A percentile compares a stretch with the other conserved stretches of the same genome.
Evolutionary conservation across 1,284 basidiomycete genomes (phyloP).

Genomic region (Microbotryum intermedium): DNA sequence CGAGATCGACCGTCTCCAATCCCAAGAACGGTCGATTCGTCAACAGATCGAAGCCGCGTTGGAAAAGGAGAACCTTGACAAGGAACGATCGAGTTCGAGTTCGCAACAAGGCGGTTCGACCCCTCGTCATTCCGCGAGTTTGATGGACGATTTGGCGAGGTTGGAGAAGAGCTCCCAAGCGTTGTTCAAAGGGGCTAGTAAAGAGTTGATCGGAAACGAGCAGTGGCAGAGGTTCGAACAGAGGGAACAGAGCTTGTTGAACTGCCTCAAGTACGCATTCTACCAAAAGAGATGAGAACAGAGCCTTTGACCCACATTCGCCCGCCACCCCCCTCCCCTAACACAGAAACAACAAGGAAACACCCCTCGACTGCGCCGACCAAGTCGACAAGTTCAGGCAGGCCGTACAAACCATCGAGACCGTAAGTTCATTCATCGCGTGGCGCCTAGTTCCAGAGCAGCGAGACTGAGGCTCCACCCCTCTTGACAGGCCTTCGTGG

Average conservation of each 20-base stretch:
- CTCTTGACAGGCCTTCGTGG: no score
- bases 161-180: constrained; percentile 13
- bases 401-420: constrained; percentile 25
- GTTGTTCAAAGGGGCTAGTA: constrained; percentile 5
- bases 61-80: constrained; percentile 35
- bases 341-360: constrained; percentile 19
- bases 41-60: constrained; percentile 32
- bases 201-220: constrained; percentile 3
- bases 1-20: constrained; percentile 28
- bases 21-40: constrained; percentile 29
- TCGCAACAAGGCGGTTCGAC: constrained; percentile 5
- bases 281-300: no score
- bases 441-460: no score
- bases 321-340: no score
- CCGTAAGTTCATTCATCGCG: no score
- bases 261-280: constrained; percentile 22
- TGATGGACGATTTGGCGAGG: constrained; percentile 22
- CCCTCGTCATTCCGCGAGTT: constrained; percentile 17
- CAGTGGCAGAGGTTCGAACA: constrained; percentile 21
- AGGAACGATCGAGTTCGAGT: constrained; percentile 9
- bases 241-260: constrained; percentile 7
- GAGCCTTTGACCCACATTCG: no score
- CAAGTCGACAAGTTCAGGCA: constrained; percentile 25
- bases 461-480: no score
- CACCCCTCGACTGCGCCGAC: constrained; percentile 24